phyloP scores from a whole-genome alignment of 768 basidiomycete species.

The Candolleomyces efflorescens region DNA sequence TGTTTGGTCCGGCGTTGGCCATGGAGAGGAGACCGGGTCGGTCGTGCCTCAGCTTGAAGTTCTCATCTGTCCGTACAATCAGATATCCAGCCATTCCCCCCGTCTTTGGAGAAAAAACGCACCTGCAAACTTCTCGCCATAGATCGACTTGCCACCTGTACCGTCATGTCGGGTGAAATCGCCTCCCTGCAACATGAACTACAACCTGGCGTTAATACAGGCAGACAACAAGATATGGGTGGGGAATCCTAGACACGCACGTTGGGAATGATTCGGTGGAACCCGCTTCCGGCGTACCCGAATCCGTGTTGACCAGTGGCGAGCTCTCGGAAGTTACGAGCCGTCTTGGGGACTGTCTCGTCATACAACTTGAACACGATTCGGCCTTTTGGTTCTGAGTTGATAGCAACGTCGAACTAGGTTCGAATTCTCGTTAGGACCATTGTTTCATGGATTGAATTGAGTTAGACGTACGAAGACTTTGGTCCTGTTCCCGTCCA shows the following conservation, averaged over 20 bases:
- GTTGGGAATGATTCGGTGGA: constrained; percentile 73
- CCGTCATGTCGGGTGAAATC: constrained; percentile 77
- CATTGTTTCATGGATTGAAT: not conserved
- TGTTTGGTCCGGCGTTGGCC: constrained; percentile 84
- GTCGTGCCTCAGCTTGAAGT: constrained; percentile 69
- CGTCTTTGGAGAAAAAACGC: constrained; percentile 13
- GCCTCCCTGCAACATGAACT: constrained; percentile 85
- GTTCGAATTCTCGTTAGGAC: not conserved
- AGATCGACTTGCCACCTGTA: constrained; percentile 84
- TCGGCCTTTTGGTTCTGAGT: constrained; percentile 55
- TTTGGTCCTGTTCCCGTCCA: constrained; percentile 6
- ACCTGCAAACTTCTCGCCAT: constrained; percentile 77
- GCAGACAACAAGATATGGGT: too few species aligned
- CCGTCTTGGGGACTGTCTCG: constrained; percentile 75
- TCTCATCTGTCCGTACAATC: constrained; percentile 66
- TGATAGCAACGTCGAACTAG: constrained; percentile 66
- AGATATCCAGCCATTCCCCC: too few species aligned
- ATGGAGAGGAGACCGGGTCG: constrained; percentile 64
- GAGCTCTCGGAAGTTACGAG: constrained; percentile 78
- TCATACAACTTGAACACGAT: constrained; percentile 84
- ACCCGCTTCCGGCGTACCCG: constrained; percentile 64
- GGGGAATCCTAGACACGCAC: too few species aligned
- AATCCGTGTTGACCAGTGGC: constrained; percentile 63
- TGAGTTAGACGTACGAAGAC: constrained; percentile 9
- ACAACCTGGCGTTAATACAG: too few species aligned